Conservation (phyloP, 2,329 filamentous ascomycete genomes). For the Penicillium hordei region DNA sequence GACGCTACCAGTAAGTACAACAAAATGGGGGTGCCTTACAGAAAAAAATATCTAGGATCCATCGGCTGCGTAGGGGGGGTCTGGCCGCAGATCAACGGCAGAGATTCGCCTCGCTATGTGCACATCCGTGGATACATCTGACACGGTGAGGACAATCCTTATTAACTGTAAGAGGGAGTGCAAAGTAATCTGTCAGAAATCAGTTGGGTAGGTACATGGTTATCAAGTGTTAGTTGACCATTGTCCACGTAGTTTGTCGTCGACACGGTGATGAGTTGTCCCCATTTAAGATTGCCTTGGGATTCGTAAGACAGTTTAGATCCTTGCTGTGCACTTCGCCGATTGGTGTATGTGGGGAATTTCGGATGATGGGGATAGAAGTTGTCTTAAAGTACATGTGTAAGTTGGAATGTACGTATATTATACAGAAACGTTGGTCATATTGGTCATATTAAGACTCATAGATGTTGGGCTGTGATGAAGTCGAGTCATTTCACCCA, state of each 20-base stretch:
- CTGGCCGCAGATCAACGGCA: slow-evolving; percentile 1
- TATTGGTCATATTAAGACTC: neutral
- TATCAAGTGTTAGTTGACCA: neutral
- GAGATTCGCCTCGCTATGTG: neutral
- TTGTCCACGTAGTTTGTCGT: neutral
- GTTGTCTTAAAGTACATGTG: neutral
- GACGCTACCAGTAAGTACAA: neutral
- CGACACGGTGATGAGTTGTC: slow-evolving; percentile 2
- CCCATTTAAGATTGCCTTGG: slow-evolving; percentile 5
- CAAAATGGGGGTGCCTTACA: slow-evolving; percentile 7
- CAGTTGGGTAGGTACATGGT: neutral
- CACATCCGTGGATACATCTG: slow-evolving; percentile 8
- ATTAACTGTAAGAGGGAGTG: neutral
- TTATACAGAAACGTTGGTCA: neutral
- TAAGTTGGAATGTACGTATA: neutral
- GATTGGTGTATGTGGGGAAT: slow-evolving; percentile 22
- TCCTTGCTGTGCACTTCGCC: slow-evolving; percentile 9
- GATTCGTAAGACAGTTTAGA: slow-evolving; percentile 15
- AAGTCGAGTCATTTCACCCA: neutral
- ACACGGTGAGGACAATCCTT: slow-evolving; percentile 1
- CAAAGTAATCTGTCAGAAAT: neutral
- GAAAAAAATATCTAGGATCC: slow-evolving; percentile 5
- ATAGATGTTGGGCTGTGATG: neutral
- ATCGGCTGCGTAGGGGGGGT: slow-evolving; percentile 8
- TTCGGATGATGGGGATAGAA: slow-evolving; percentile 8